These are phyloP conservation scores for Tuber microsphaerosporum DNA, from an alignment of 495 filamentous ascomycete genomes.

Conservation along the genomic window DNA sequence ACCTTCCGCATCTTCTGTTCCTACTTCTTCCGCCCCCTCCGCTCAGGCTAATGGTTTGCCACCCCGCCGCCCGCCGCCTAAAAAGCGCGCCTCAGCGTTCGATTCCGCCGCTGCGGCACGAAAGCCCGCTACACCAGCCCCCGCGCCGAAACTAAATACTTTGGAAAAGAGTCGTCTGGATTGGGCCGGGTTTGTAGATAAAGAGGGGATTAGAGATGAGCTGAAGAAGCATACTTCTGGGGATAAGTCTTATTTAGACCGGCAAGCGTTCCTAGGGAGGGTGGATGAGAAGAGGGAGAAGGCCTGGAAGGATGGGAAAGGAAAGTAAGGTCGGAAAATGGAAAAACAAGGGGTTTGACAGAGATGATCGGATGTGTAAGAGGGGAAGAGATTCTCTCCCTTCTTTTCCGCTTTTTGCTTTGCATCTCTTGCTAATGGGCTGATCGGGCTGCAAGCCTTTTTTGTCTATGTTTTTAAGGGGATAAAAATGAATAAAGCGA, in stretches of 20 bases:
- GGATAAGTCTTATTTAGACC: slow-evolving; percentile 70
- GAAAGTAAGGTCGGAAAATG: slow-evolving; percentile 17
- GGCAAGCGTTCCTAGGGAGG: slow-evolving; percentile 82
- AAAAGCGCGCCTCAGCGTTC: slow-evolving; percentile 68
- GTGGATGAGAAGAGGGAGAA: slow-evolving; percentile 66
- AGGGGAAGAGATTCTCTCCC: neutral
- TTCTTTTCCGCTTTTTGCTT: neutral
- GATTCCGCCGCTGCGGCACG: slow-evolving; percentile 59
- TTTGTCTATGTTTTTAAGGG: neutral
- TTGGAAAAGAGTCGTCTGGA: slow-evolving; percentile 92
- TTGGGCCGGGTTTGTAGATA: slow-evolving; percentile 89
- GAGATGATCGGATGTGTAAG: neutral
- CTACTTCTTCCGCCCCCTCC: slow-evolving; percentile 30
- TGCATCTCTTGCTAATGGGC: neutral
- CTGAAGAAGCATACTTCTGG: slow-evolving; percentile 74
- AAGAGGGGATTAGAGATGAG: slow-evolving; percentile 86
- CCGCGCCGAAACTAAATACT: slow-evolving; percentile 82
- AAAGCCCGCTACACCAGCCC: slow-evolving; percentile 43
- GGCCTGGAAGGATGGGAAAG: slow-evolving; percentile 36
- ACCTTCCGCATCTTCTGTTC: slow-evolving; percentile 44
- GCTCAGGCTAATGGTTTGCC: slow-evolving; percentile 37
- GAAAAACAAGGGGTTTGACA: neutral
- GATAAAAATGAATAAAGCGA: neutral
- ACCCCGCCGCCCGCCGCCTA: slow-evolving; percentile 58
- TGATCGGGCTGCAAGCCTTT: neutral